Evolutionary conservation across 176 grass and related monocot genomes (phyloP), one percentile per base, ranked within the genome.

Genomic region (Tuctoria greenei): DNA sequence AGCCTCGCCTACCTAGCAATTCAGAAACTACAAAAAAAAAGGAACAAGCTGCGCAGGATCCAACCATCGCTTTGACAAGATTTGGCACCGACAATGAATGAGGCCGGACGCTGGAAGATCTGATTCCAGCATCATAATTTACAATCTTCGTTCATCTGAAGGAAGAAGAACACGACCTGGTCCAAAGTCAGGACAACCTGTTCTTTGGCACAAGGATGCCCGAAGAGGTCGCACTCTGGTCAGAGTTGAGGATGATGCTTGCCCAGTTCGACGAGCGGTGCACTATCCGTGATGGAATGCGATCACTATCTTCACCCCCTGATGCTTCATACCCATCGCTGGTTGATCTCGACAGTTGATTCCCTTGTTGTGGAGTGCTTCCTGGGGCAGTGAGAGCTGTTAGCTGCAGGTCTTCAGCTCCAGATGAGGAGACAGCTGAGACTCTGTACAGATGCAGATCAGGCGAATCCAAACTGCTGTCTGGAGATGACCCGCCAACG

Each of bases 291-390:
- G 95, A 95, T 0, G 95, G 95, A 60, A 99, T 99, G 12, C 95
- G 87, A 51, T 99, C 95, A 8, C 91, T 94, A 69, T 99, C 95
- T 88, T 99, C 95, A 23, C 95, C 95, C 16, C 95, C 95, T 72
- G 95, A 99, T 67, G 95, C 95, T 92, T 99, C 95, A 35, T 99
- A 99, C 10, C 95, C 95, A 6, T 99, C 95, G 12, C 95, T 99
- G 36, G 95, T 92, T 4, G 95, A 99, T 62, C 95, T 85, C 26
- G 95, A 94, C 25, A 92, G 77, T 24, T 92, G 64, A 59, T 92
- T 90, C 49, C 91, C 95, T 36, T 88, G 90, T 26, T 81, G 89
- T 44, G 76, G 64, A 69, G 77, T 82, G 21, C 78, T 47, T 72
- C 89, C 92, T 39, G 79, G 73, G 11, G 62, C 77, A 59, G 82